These are phyloP conservation scores for Byssochlamys sp. DNA, from an alignment of 2,329 filamentous ascomycete genomes.

Conservation along the genomic window DNA sequence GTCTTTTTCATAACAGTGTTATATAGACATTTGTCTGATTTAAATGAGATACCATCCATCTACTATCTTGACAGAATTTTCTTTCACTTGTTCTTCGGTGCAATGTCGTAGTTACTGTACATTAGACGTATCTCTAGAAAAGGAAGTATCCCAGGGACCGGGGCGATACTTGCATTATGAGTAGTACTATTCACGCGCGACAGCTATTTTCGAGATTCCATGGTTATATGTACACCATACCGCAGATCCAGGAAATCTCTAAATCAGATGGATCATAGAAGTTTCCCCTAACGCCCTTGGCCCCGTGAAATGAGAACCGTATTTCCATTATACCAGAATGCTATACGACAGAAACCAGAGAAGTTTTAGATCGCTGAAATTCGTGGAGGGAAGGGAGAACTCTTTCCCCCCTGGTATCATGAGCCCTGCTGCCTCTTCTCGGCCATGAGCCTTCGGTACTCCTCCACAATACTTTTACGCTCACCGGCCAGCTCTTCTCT, in stretches of 20 bases:
- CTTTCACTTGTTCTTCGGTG: neutral
- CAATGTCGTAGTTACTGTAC: too few species aligned
- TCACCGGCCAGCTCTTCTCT: constrained; percentile 64
- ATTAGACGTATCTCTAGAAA: too few species aligned
- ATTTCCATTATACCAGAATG: neutral
- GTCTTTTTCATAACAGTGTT: constrained; percentile 7
- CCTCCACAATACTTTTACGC: constrained; percentile 60
- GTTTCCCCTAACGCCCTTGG: neutral
- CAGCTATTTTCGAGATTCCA: neutral
- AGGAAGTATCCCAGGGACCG: too few species aligned
- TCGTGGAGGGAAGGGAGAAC: neutral
- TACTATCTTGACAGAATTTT: neutral
- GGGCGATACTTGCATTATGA: too few species aligned
- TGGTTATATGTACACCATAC: neutral
- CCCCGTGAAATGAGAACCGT: neutral
- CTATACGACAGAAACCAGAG: neutral
- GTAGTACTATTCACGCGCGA: neutral
- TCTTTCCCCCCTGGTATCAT: neutral
- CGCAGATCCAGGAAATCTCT: neutral
- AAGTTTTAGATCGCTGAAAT: neutral
- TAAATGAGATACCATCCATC: constrained; percentile 1
- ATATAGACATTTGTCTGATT: neutral
- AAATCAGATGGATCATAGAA: neutral
- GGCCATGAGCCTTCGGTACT: constrained; percentile 62
- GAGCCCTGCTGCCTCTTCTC: constrained; percentile 31